These are phyloP conservation scores for Oryza longistaminata DNA, from an alignment of 176 grass and related monocot genomes.

Conservation along the genomic window DNA sequence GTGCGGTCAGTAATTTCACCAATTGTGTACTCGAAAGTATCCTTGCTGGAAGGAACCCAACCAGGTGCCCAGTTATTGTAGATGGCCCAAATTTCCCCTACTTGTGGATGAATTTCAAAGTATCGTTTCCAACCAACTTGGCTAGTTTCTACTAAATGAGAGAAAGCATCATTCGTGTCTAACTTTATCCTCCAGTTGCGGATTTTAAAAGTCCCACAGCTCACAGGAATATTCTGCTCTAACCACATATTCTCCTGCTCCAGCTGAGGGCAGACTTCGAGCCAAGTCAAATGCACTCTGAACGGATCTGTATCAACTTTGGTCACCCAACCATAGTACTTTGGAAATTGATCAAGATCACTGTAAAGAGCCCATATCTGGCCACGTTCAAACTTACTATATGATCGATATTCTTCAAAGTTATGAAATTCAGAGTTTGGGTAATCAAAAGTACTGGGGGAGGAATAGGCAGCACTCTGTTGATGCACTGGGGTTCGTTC, in stretches of 20 bases:
- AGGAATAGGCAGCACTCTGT: slow-evolving; percentile 17
- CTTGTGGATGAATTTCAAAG: slow-evolving; percentile 46
- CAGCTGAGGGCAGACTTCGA: slow-evolving; percentile 39
- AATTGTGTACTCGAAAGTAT: slow-evolving; percentile 53
- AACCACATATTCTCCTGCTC: slow-evolving; percentile 63
- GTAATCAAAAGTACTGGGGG: slow-evolving; percentile 34
- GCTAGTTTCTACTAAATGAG: slow-evolving; percentile 52
- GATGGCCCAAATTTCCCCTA: slow-evolving; percentile 74
- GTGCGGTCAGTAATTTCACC: slow-evolving; percentile 50
- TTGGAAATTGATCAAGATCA: slow-evolving; percentile 69
- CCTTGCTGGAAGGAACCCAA: slow-evolving; percentile 53
- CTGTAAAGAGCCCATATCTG: slow-evolving; percentile 85
- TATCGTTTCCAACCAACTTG: slow-evolving; percentile 32
- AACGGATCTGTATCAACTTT: slow-evolving; percentile 43
- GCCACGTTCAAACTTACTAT: slow-evolving; percentile 51
- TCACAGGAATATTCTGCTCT: slow-evolving; percentile 50
- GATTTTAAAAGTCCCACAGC: slow-evolving; percentile 67
- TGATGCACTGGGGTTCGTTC: slow-evolving; percentile 23
- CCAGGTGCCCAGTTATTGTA: slow-evolving; percentile 59
- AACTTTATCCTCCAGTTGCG: slow-evolving; percentile 7
- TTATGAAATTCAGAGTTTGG: slow-evolving; percentile 55
- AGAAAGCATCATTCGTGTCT: slow-evolving; percentile 49
- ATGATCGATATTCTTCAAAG: slow-evolving; percentile 51
- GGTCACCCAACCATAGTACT: slow-evolving; percentile 65
- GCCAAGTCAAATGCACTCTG: slow-evolving; percentile 59